Base-by-base conservation (phyloP, 768 basidiomycete species). In the Lyophyllum shimeji region DNA sequence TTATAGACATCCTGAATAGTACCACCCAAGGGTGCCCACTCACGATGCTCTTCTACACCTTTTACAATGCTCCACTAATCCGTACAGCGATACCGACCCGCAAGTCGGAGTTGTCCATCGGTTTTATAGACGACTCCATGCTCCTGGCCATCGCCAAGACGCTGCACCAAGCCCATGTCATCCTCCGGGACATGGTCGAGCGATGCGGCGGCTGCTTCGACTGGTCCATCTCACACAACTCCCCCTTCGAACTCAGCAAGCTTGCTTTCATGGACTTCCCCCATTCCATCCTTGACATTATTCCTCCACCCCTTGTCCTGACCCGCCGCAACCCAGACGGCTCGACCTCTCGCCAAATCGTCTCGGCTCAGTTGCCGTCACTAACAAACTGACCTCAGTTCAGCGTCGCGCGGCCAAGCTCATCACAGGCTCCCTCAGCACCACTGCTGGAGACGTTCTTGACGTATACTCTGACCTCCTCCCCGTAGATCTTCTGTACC, bases 181-280 rank as follows among this genome's bases (percentile, higher is more conserved):
- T 13, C 0, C 50, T 76, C 0, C 27, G 43, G 3, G 24, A 60
- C 29, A 67, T 77, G 58, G 66, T 77, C 42, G 52, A 65, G 2
- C 31, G 53, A 11, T 5, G 20, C 2, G 60, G 40, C 0, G 71
- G 72, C 2, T 67, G 50, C 9, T 59, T 65, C 9, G 48, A 67
- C 0, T 74, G 73, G 71, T 54, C 62, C 1, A 1, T 11, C 0
- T 33, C 44, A 0, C 72, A 72, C 56, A 69, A 71, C 61, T 73
- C 65, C 0, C 52, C 50, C 21, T 75, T 71, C 46, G 69, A 72
- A 48, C 53, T 71, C 1, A 52, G 57, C 24, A 76, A 77, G 59
- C 52, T 67, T 0, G 67, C 61, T 11, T 46, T 69, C 0, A 64
- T 71, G 44, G 67, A 71, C 59, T 66, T 64, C 47, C 54, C 65